These are phyloP conservation scores for Macrocybe gigantea DNA, from an alignment of 768 basidiomycete species.

Conservation along the genomic window DNA sequence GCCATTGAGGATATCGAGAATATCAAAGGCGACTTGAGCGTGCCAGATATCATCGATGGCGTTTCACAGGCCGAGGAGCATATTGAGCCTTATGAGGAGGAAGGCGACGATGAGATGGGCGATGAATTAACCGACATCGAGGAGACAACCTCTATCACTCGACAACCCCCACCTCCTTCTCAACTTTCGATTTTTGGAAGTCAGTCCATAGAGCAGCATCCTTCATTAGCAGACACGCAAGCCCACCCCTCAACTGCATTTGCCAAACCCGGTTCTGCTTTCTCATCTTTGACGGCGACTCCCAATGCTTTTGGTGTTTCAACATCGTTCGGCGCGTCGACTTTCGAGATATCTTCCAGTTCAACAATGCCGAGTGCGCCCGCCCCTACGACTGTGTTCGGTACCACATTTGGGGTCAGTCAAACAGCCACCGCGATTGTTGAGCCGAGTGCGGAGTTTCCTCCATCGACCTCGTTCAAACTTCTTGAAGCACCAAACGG, in stretches of 20 bases:
- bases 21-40: conserved; percentile 50
- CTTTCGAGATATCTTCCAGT: conserved; percentile 1
- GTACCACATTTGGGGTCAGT: too few relatives aligned
- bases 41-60: conserved; percentile 69
- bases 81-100: conserved; percentile 17
- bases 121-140: conserved; percentile 10
- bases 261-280: conserved; percentile 26
- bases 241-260: conserved; percentile 4
- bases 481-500: too few relatives aligned
- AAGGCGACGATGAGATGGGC: conserved; percentile 15
- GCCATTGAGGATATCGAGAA: conserved; percentile 72
- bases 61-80: conserved; percentile 20
- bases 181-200: conserved; percentile 7
- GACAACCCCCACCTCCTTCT: conserved; percentile 6
- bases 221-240: conserved; percentile 11
- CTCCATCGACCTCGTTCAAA: too few relatives aligned
- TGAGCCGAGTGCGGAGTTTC: too few relatives aligned
- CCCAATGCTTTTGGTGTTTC: conserved; percentile 30
- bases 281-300: conserved; percentile 30
- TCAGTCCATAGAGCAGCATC: neutral
- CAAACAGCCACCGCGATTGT: too few relatives aligned
- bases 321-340: conserved; percentile 29
- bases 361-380: too few relatives aligned
- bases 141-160: conserved; percentile 10
- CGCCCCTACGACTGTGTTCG: too few relatives aligned